A percentile compares a stretch with the other conserved stretches of the same genome.
phyloP scores from a whole-genome alignment of 805 yeast genomes.

The Grigorovia transvaalensis region DNA sequence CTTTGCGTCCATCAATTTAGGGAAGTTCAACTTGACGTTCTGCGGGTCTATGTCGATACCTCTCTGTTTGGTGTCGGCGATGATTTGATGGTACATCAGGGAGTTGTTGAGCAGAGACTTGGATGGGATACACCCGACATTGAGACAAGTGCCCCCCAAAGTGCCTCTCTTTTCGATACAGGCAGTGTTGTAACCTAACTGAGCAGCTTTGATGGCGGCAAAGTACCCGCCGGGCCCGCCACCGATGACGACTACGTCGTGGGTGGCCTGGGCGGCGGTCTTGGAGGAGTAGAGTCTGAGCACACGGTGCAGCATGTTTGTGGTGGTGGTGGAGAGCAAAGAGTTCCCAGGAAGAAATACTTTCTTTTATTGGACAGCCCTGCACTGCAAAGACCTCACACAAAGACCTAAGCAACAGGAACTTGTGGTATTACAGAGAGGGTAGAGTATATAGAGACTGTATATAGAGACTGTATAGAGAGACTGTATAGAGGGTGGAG shows the following conservation, averaged over 20 bases:
- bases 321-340: background rate
- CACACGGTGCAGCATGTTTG: background rate
- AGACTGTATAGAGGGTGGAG: background rate
- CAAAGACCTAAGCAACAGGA: no score
- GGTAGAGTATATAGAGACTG: no score
- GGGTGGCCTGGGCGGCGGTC: slow-evolving; percentile 43
- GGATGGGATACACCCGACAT: slow-evolving; percentile 98
- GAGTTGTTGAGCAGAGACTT: slow-evolving; percentile 93
- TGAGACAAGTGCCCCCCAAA: slow-evolving; percentile 96
- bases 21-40: slow-evolving; percentile 66
- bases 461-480: no score
- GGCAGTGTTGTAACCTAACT: slow-evolving; percentile 86
- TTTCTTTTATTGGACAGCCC: no score
- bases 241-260: slow-evolving; percentile 91
- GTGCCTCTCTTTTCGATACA: slow-evolving; percentile 95
- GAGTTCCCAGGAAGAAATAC: no score
- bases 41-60: slow-evolving; percentile 69
- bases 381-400: no score
- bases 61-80: slow-evolving; percentile 72
- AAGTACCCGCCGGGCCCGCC: slow-evolving; percentile 99
- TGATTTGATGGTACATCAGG: slow-evolving; percentile 79
- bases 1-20: slow-evolving; percentile 80
- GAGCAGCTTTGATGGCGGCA: slow-evolving; percentile 98
- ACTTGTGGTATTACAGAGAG: no score
- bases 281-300: slow-evolving; percentile 13